These are phyloP conservation scores for Curvularia sp. DNA, from an alignment of 2,329 filamentous ascomycete species.

Conservation along the genomic window DNA sequence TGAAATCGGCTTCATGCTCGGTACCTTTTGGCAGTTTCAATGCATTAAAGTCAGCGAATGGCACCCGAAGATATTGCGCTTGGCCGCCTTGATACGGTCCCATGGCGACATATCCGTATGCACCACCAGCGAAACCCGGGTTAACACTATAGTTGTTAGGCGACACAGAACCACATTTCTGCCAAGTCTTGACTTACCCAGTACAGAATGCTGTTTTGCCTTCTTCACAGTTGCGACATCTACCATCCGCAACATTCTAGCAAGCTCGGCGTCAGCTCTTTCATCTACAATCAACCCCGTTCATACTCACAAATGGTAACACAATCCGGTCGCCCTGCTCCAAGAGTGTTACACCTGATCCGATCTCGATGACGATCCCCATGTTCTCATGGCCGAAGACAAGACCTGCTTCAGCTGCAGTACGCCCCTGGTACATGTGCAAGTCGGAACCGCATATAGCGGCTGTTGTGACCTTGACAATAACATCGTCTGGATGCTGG, in stretches of 20 bases:
- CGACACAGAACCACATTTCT: too few species aligned
- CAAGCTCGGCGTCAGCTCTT: not conserved
- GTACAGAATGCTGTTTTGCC: constrained; percentile 71
- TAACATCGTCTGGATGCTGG: constrained; percentile 69
- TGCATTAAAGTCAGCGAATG: constrained; percentile 72
- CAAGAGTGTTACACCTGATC: constrained; percentile 65
- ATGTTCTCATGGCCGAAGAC: constrained; percentile 70
- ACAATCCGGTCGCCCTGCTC: constrained; percentile 70
- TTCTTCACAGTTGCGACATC: constrained; percentile 70
- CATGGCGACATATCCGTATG: constrained; percentile 70
- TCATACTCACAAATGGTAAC: constrained; percentile 61
- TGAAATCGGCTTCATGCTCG: constrained; percentile 68
- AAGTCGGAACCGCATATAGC: constrained; percentile 63
- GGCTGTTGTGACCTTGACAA: constrained; percentile 70
- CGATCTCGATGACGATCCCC: constrained; percentile 64
- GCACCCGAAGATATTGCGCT: constrained; percentile 70
- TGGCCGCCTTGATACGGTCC: constrained; percentile 64
- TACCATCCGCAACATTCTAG: constrained; percentile 33
- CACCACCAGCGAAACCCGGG: constrained; percentile 66
- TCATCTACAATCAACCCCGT: not conserved
- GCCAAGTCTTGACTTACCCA: constrained; percentile 46
- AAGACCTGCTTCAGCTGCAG: constrained; percentile 67
- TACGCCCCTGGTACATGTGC: constrained; percentile 71
- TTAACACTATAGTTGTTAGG: constrained; percentile 54
- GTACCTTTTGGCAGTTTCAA: constrained; percentile 67